Base-by-base conservation (phyloP, 768 basidiomycete genomes). In the Mycena filopes region DNA sequence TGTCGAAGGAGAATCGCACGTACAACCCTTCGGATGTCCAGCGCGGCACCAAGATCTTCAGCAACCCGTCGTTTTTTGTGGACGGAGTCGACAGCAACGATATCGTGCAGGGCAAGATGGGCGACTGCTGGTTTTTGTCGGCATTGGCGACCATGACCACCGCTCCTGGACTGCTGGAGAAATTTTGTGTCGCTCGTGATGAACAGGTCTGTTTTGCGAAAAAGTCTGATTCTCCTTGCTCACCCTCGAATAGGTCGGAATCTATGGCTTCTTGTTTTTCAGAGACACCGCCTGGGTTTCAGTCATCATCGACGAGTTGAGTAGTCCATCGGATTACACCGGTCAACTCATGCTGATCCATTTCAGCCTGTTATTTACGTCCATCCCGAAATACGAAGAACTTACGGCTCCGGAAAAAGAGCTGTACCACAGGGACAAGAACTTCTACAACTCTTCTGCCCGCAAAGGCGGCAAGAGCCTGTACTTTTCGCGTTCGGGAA, bases 261-360 rank as follows among this genome's bases (percentile, higher is more conserved):
- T 88, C 0, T 88, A 87, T 68, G 87, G 87, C 6, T 88, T 86
- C 73, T 84, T 87, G 41, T 87, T 87, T 74, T 86, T 82, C 73
- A 70, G 83, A 28, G 84, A 87, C 60, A 76, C 77, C 31, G 71
- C 71, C 40, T 87, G 86, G 86, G 82, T 82, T 15, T 82, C 82
- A 20, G 84, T 88, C 7, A 78, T 88, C 20, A 82, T 87, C 55
- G 87, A 88, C 69, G 86, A 87, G 85, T 87, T 33, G 56, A 55
- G 82, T 76, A 9, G 2, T n/a, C 11, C 21, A 18, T 49, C 8
- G n/a, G n/a, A 16, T 53, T 31, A 36, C 45, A 13, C 2, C 33
- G 3, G 36, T 20, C 41, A 31, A 4, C 26, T 38, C 9, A 31
- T 23, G 23, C 21, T 28, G 36, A 31, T 38, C 25, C 21, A 23